Conservation (phyloP, 768 basidiomycete species). For the Mycena belliarum region DNA sequence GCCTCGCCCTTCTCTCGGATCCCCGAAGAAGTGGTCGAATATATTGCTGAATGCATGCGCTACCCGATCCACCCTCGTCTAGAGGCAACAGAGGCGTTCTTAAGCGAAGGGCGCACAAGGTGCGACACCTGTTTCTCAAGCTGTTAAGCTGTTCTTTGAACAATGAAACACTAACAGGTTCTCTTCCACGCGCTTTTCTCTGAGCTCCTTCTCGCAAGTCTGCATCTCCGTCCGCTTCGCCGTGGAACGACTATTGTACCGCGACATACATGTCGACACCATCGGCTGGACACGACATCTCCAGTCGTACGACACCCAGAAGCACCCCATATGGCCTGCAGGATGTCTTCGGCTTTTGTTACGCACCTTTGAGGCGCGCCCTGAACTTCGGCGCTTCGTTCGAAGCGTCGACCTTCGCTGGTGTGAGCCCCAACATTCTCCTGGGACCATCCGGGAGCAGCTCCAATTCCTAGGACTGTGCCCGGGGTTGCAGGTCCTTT, state of each 20-base stretch:
- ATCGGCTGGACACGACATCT: conserved; percentile 27
- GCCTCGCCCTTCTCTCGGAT: conserved; percentile 19
- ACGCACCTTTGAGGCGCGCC: conserved; percentile 27
- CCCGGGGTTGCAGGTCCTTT: conserved; percentile 8
- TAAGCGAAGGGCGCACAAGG: conserved; percentile 7
- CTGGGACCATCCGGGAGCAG: not conserved
- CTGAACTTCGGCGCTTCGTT: conserved; percentile 22
- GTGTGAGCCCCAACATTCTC: not conserved
- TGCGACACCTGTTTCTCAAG: not conserved
- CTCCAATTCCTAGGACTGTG: conserved; percentile 1
- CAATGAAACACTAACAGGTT: conserved; percentile 15
- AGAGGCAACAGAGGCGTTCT: conserved; percentile 22
- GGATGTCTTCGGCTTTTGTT: conserved; percentile 28
- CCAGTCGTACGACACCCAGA: conserved; percentile 11
- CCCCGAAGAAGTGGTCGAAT: conserved; percentile 28
- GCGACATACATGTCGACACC: conserved; percentile 30
- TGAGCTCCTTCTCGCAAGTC: conserved; percentile 29
- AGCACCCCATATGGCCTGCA: conserved; percentile 30
- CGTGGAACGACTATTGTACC: conserved; percentile 29
- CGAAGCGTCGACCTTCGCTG: conserved; percentile 9
- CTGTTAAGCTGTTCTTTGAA: conserved; percentile 11
- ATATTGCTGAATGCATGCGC: conserved; percentile 26
- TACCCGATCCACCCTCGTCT: conserved; percentile 19
- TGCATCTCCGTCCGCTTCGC: conserved; percentile 23
- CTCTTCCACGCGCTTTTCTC: conserved; percentile 23